phyloP scores from a whole-genome alignment of 2,329 filamentous ascomycete genomes.

The Ceratocystis colombiana region DNA sequence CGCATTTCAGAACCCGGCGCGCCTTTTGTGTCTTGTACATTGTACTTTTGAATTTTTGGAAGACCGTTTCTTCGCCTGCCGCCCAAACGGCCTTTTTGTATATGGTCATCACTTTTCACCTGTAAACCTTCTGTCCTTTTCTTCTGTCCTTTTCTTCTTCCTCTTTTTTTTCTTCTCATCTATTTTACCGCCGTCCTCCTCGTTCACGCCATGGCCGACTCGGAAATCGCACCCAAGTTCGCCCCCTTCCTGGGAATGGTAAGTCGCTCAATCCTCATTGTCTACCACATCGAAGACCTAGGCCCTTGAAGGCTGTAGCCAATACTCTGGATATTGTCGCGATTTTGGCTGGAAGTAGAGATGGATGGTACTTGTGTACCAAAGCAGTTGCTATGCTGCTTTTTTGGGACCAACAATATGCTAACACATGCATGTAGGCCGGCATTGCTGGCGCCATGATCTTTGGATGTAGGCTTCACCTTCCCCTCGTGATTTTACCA shows the following conservation, averaged over 20 bases:
- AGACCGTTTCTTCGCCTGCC: neutral
- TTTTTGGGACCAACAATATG: neutral
- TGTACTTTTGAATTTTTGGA: neutral
- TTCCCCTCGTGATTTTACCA: conserved; percentile 24
- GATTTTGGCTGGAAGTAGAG: too few species aligned
- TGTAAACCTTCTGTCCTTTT: neutral
- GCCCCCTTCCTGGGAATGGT: conserved; percentile 86
- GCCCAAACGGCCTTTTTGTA: neutral
- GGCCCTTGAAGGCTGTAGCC: neutral
- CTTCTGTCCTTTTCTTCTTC: conserved; percentile 1
- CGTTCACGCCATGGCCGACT: conserved; percentile 41
- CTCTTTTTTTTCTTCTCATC: neutral
- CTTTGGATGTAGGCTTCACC: conserved; percentile 58
- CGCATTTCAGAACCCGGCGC: neutral
- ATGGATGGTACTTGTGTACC: too few species aligned
- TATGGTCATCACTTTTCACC: neutral
- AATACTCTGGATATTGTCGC: too few species aligned
- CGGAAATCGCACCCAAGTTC: conserved; percentile 63
- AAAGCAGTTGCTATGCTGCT: neutral
- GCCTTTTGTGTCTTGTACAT: neutral
- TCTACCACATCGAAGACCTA: neutral
- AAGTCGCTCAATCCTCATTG: conserved; percentile 33
- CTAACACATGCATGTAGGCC: conserved; percentile 40
- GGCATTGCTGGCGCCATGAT: conserved; percentile 75
- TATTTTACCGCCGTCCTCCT: neutral